Evolutionary conservation across 345 rosid species (phyloP).

Genomic region (Euphorbia tirucalli): DNA sequence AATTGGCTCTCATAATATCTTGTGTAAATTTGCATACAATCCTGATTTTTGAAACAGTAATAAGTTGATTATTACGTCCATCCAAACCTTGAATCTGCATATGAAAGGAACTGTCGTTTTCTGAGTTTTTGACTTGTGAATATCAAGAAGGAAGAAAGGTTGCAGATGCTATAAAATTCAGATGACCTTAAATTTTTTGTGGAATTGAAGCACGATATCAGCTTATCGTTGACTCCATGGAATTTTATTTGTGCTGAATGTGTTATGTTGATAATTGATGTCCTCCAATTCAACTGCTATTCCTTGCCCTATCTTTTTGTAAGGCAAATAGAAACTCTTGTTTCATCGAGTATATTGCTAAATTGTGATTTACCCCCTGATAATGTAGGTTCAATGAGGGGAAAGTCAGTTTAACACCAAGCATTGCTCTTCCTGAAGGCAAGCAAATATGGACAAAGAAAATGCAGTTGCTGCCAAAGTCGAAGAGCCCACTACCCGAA

Average conservation of each 20-base stretch:
- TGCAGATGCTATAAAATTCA: neutral
- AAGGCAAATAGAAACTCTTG: neutral
- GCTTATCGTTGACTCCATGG: neutral
- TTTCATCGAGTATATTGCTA: neutral
- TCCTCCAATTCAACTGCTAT: neutral
- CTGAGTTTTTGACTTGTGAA: neutral
- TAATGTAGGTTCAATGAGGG: slow-evolving; percentile 44
- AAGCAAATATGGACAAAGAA: slow-evolving; percentile 62
- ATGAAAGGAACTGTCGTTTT: neutral
- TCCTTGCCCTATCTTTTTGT: neutral
- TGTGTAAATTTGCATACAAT: neutral
- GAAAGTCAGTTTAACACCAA: slow-evolving; percentile 29
- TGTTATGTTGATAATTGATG: neutral
- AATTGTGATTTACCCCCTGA: neutral
- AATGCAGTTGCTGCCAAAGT: slow-evolving; percentile 37
- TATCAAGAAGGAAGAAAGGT: neutral
- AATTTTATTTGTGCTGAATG: neutral
- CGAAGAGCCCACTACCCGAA: slow-evolving; percentile 38
- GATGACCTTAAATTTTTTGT: neutral
- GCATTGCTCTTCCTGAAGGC: slow-evolving; percentile 35
- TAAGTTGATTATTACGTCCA: neutral
- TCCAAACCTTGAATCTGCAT: no score
- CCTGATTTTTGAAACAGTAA: neutral
- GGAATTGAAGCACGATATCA: neutral
- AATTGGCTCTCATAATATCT: neutral